Conservation (phyloP, 352 stramenopile genomes). For the Phytophthora vignae region DNA sequence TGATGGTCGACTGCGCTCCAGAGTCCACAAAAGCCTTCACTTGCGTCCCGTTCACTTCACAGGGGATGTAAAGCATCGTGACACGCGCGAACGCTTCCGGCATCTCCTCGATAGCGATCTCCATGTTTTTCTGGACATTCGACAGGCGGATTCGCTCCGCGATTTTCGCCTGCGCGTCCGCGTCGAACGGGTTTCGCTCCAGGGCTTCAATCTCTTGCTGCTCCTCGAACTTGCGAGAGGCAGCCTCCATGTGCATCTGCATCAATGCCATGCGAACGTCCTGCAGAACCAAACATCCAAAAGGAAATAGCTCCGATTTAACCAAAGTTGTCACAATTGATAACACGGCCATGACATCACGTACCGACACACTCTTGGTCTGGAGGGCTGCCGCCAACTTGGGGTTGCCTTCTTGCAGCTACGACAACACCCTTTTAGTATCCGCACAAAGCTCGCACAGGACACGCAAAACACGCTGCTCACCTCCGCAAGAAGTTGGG, state of each 20-base stretch:
- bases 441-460: neutral
- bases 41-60: conserved; percentile 80
- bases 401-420: conserved; percentile 73
- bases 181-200: conserved; percentile 82
- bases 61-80: conserved; percentile 91
- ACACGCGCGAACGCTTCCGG: conserved; percentile 87
- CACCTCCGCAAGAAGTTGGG: conserved; percentile 71
- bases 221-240: conserved; percentile 81
- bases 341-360: conserved; percentile 8
- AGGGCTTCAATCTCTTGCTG: conserved; percentile 75
- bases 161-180: conserved; percentile 79
- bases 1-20: conserved; percentile 92
- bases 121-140: conserved; percentile 92
- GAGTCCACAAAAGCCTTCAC: conserved; percentile 94
- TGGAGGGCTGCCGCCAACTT: conserved; percentile 71
- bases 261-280: conserved; percentile 85
- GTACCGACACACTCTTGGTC: conserved; percentile 73
- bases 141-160: conserved; percentile 84
- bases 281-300: conserved; percentile 35
- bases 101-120: conserved; percentile 91
- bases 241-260: conserved; percentile 87
- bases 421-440: neutral
- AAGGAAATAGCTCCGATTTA: neutral
- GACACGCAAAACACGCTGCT: neutral
- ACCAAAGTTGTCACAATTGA: neutral